Base-by-base conservation (phyloP, 768 basidiomycete genomes). In the Sistotremastrum suecicum region DNA sequence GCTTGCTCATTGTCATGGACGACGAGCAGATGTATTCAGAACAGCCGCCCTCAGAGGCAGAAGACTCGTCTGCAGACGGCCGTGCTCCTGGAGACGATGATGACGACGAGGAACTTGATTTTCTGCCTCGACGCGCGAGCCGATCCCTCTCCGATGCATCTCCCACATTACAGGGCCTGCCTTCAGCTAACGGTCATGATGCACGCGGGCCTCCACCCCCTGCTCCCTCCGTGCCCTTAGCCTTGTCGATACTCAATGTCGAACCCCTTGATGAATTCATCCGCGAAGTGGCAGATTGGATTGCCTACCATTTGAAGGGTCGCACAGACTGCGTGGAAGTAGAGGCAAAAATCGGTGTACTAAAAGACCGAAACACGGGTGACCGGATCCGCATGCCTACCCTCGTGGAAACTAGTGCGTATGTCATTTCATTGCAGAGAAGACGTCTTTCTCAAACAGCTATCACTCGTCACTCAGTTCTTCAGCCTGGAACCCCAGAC, bases 201-300 rank as follows among this genome's bases (percentile, higher is more conserved):
- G 20, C 20, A 20, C 20, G 20, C 20, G 20, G 20, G 20, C 20
- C 20, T 20, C 20, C 20, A 20, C 20, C 20, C 20, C 20, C 20
- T 20, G 20, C 20, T 20, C 20, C 20, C 20, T 20, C 20, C 20
- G 20, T 20, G 3, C 80, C 80, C 3, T 72, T 85, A 37, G 82
- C 82, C 1, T 67, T 80, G 37, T 86, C 83, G 10, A 87, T 92
- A 51, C 75, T 95, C 31, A 84, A 83, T 44, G 80, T 89, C 42
- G 90, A 92, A 58, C 90, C 90, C 2, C 66, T 88, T 32, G 91
- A 95, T 61, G 91, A 94, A 57, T 91, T 95, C 58, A 89, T 90
- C 59, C 78, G 78, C 58, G 85, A 89, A 58, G 72, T 95, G 46
- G 90, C 87, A 35, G 87, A 94, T 64, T 95, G 88, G 62, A 67